phyloP scores from a whole-genome alignment of 345 rosid genomes.

The Trapa bicornis region DNA sequence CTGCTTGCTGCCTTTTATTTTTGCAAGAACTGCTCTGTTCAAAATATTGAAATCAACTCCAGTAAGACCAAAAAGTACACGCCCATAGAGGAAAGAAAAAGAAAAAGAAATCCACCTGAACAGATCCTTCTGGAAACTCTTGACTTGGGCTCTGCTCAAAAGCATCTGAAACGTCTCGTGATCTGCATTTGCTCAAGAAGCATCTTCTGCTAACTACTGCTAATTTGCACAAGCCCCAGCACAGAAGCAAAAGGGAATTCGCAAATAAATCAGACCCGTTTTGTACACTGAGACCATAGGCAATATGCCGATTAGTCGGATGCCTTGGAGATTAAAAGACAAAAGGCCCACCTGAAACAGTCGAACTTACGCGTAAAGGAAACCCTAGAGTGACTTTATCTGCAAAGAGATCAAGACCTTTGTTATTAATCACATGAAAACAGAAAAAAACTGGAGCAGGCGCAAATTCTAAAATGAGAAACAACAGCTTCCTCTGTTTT shows the following conservation, averaged over 20 bases:
- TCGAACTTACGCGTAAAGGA: slow-evolving; percentile 12
- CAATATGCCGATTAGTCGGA: background rate
- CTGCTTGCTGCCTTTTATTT: background rate
- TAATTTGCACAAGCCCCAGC: background rate
- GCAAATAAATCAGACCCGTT: background rate
- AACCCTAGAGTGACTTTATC: slow-evolving; percentile 8
- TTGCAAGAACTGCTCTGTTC: background rate
- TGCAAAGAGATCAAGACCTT: background rate
- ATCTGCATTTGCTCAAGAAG: slow-evolving; percentile 24
- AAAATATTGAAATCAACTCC: slow-evolving; percentile 1
- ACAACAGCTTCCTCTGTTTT: background rate
- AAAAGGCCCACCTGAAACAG: slow-evolving; percentile 24
- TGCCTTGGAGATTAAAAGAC: background rate
- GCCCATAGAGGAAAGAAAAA: background rate
- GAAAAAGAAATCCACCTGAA: slow-evolving; percentile 19
- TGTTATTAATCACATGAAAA: background rate
- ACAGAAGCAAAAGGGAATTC: background rate
- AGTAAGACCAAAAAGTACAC: background rate
- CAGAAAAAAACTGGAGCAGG: background rate
- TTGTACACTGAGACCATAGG: background rate
- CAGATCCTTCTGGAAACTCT: slow-evolving; percentile 19
- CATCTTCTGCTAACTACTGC: slow-evolving; percentile 23
- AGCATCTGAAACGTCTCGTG: slow-evolving; percentile 31
- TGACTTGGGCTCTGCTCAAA: slow-evolving; percentile 16
- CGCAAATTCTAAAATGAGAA: background rate